phyloP scores from a whole-genome alignment of 1,284 basidiomycete genomes.

The Apiotrichum siamense region DNA sequence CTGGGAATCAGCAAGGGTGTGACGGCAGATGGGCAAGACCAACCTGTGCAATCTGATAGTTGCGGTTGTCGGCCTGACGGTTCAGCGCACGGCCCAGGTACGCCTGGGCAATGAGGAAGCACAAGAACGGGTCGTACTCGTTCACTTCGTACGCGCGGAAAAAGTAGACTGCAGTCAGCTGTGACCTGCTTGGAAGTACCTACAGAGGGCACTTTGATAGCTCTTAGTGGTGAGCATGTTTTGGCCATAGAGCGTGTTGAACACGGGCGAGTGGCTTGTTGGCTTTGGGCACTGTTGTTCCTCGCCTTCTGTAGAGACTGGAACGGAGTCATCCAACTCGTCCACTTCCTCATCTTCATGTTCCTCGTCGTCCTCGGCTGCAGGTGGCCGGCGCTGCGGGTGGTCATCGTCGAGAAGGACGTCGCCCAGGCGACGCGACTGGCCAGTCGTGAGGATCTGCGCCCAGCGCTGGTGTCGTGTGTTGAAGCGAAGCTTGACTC shows the following conservation, averaged over 20 bases:
- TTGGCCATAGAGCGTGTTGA: conserved; percentile 77
- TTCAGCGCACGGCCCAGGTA: conserved; percentile 86
- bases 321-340: conserved; percentile 3
- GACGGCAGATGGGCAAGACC: conserved; percentile 2
- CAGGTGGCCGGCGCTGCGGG: background rate
- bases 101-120: conserved; percentile 71
- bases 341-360: conserved; percentile 17
- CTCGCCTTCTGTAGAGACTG: background rate
- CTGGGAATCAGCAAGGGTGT: conserved; percentile 46
- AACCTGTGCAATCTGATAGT: conserved; percentile 71
- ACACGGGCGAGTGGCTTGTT: conserved; percentile 65
- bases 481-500: conserved; percentile 49
- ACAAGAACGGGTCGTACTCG: conserved; percentile 76
- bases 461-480: conserved; percentile 39
- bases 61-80: conserved; percentile 86
- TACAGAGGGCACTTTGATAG: conserved; percentile 85
- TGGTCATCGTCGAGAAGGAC: conserved; percentile 12
- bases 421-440: conserved; percentile 21
- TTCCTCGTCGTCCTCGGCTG: conserved; percentile 13
- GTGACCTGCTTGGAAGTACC: conserved; percentile 35
- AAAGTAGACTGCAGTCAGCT: conserved; percentile 63
- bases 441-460: conserved; percentile 19
- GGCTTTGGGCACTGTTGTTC: conserved; percentile 48
- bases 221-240: conserved; percentile 77
- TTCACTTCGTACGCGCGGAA: conserved; percentile 79